Evolutionary conservation across 1,284 basidiomycete species (phyloP), one percentile per base, ranked within the genome.

Genomic region (Marasmius fiardii): DNA sequence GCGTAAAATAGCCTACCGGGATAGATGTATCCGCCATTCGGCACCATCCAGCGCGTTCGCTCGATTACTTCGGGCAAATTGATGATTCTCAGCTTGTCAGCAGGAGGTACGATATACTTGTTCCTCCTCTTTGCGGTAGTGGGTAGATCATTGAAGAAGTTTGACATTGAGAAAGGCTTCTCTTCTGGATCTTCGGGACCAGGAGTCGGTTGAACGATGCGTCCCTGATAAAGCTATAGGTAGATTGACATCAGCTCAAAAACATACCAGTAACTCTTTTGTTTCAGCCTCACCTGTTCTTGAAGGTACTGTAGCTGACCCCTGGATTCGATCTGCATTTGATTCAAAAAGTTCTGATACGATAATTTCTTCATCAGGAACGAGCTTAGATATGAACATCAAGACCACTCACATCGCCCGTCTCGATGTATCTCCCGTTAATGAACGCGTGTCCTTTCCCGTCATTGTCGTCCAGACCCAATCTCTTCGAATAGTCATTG

Each of bases 71-170:
- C 80, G 0, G 77, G 74, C 16, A 88, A 65, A 59, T 78, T 80
- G 44, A 79, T 65, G 26, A 90, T 72, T 3, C 71, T 72, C n/a
- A 88, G 64, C 11, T 70, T 71, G 5, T 73, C 75, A 2, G 69
- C 64, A 16, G 70, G 64, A 0, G 85, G 79, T 61, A 83, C 82
- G 54, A 94, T 85, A 60, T 88, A 83, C 24, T 71, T 72, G 67
- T 93, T 97, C 14, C 96, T 76, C 23, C 87, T 78, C 55, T 76
- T 74, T 43, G 79, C 76, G 0, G 92, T 85, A 0, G 80, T 81
- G 0, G 93, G 90, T 2, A 94, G 79, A 65, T 97, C 92, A 67
- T 97, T 98, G 74, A 98, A 98, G 71, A 88, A 92, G 4, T 79
- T 88, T 11, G 83, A 72, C 49, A 94, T 78, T 20, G 72, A 49